A percentile compares a stretch with the other conserved stretches of the same genome.
phyloP scores from a whole-genome alignment of 2,329 filamentous ascomycete species.

The Colletotrichum cuscutae region DNA sequence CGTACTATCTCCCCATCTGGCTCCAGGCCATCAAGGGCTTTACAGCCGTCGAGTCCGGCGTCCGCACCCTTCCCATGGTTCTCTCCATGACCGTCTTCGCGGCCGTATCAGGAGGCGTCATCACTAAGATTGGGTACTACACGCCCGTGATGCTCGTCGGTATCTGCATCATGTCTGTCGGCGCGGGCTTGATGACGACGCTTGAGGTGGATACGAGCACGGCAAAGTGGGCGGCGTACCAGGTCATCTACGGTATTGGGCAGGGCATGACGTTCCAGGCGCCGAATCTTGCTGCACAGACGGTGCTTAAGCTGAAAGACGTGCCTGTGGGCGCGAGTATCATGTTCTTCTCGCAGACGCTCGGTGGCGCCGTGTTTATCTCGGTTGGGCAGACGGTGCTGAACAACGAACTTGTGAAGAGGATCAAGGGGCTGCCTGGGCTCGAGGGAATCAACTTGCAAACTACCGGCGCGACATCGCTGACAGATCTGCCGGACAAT shows the following conservation, averaged over 20 bases:
- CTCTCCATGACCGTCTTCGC: slow-evolving; percentile 44
- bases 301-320: slow-evolving; percentile 52
- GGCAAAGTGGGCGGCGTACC: slow-evolving; percentile 52
- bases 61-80: slow-evolving; percentile 48
- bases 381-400: slow-evolving; percentile 58
- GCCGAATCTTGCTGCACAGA: slow-evolving; percentile 58
- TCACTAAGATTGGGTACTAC: slow-evolving; percentile 52
- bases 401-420: slow-evolving; percentile 49
- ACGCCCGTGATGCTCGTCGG: slow-evolving; percentile 50
- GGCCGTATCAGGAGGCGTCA: slow-evolving; percentile 39
- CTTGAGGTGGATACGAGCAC: slow-evolving; percentile 41
- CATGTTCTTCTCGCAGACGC: slow-evolving; percentile 56
- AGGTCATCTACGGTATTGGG: slow-evolving; percentile 57
- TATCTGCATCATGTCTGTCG: slow-evolving; percentile 45
- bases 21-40: slow-evolving; percentile 57
- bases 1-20: slow-evolving; percentile 62
- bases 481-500: slow-evolving; percentile 39
- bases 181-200: slow-evolving; percentile 55
- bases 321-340: slow-evolving; percentile 54
- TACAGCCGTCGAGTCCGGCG: slow-evolving; percentile 49
- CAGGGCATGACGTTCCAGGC: slow-evolving; percentile 55
- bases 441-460: slow-evolving; percentile 37
- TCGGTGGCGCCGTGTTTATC: slow-evolving; percentile 58
- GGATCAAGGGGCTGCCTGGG: slow-evolving; percentile 44
- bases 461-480: slow-evolving; percentile 28